Conservation (phyloP, 1,284 basidiomycete species). For the Malassezia vespertilionis region DNA sequence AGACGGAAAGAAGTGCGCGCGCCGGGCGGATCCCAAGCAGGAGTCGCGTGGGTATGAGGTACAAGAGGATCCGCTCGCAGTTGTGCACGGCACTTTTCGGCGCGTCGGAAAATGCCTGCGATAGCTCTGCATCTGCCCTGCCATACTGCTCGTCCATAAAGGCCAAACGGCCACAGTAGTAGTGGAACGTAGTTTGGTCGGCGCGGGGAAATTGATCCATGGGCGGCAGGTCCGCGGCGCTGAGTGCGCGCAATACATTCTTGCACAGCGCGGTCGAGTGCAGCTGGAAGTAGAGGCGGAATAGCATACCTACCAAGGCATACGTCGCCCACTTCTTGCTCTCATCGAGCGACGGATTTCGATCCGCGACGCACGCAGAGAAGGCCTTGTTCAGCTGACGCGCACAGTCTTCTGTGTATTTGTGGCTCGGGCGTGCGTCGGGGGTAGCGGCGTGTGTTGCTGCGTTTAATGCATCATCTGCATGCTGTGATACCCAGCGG, state of each 20-base stretch:
- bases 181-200: conserved; percentile 68
- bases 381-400: conserved; percentile 83
- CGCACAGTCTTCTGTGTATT: conserved; percentile 78
- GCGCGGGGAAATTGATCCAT: conserved; percentile 65
- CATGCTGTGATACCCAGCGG: conserved; percentile 27
- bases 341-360: conserved; percentile 57
- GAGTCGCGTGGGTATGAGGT: conserved; percentile 76
- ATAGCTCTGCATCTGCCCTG: conserved; percentile 67
- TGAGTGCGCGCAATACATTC: conserved; percentile 78
- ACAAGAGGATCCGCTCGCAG: conserved; percentile 77
- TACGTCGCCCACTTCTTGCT: conserved; percentile 84
- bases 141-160: conserved; percentile 81
- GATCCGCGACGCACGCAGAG: conserved; percentile 74
- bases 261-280: conserved; percentile 80
- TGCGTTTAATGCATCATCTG: conserved; percentile 20
- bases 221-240: conserved; percentile 74
- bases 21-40: conserved; percentile 74
- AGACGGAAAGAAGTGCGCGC: conserved; percentile 56
- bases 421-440: conserved; percentile 24
- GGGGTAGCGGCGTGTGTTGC: conserved; percentile 8
- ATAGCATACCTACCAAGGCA: conserved; percentile 76
- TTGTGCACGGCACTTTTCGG: conserved; percentile 60
- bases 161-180: conserved; percentile 84
- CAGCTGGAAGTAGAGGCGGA: conserved; percentile 93
- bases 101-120: conserved; percentile 70